Conservation (phyloP, 257 asterid genomes). For the Fraxinus cuspidata region DNA sequence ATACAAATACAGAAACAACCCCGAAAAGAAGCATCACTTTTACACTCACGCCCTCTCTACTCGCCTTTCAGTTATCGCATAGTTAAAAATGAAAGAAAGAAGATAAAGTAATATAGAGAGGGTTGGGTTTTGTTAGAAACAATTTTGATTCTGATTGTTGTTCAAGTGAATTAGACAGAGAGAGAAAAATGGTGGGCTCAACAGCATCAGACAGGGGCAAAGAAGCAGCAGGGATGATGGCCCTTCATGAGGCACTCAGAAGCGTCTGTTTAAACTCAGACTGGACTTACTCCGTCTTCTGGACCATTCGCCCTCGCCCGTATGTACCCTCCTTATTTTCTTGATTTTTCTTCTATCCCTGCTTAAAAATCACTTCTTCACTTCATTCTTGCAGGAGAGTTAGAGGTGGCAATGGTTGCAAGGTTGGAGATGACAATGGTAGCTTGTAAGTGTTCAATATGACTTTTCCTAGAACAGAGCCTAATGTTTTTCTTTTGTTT, state of each 20-base stretch:
- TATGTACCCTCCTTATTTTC: conserved; percentile 27
- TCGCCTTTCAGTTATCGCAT: conserved; percentile 16
- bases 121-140: not conserved
- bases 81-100: not conserved
- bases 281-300: conserved; percentile 99
- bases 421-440: conserved; percentile 97
- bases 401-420: conserved; percentile 96
- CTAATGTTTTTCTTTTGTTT: not conserved
- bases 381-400: conserved; percentile 65
- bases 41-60: conserved; percentile 29
- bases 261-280: conserved; percentile 93
- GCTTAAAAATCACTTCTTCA: too few species aligned
- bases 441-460: conserved; percentile 71
- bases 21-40: not conserved
- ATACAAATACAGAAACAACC: not conserved
- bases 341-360: conserved; percentile 7
- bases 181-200: conserved; percentile 96
- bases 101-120: conserved; percentile 3
- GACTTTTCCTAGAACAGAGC: not conserved
- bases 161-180: conserved; percentile 16
- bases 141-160: too few species aligned
- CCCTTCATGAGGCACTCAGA: conserved; percentile 99
- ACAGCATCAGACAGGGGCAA: conserved; percentile 94
- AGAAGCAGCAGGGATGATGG: conserved; percentile 99
- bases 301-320: conserved; percentile 99